These are phyloP conservation scores for Fusarium scirpi DNA, from an alignment of 2,329 filamentous ascomycete species.

Conservation along the genomic window DNA sequence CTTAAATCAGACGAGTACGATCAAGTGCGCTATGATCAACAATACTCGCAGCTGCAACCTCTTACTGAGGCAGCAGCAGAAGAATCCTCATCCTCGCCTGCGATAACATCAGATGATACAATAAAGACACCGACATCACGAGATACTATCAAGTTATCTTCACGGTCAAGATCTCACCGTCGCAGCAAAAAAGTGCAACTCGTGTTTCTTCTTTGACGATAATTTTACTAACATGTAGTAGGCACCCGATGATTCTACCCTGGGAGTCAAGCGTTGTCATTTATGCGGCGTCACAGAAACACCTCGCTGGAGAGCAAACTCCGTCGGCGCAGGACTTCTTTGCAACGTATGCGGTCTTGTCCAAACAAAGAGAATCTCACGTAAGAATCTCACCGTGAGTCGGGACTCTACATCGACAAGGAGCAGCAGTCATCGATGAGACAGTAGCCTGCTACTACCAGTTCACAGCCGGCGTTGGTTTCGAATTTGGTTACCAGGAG, in stretches of 20 bases:
- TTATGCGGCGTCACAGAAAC: not conserved
- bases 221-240: not conserved
- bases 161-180: not conserved
- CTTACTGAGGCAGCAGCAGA: not conserved
- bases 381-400: not conserved
- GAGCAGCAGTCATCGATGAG: not conserved
- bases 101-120: not conserved
- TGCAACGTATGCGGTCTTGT: constrained; percentile 1
- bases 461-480: not conserved
- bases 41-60: not conserved
- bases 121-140: not conserved
- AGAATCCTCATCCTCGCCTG: not conserved
- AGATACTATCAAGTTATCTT: not conserved
- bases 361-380: not conserved
- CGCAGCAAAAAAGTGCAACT: not conserved
- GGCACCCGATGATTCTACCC: not conserved
- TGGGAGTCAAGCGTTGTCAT: not conserved
- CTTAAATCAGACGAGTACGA: not conserved
- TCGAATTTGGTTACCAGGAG: too few relatives aligned
- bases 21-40: not conserved
- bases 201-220: too few relatives aligned
- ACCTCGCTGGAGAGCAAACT: not conserved
- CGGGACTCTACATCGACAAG: not conserved
- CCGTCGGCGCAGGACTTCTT: not conserved
- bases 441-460: not conserved